Evolutionary conservation across 2,329 filamentous ascomycete genomes (phyloP).

Genomic region (Penicillium sp.): DNA sequence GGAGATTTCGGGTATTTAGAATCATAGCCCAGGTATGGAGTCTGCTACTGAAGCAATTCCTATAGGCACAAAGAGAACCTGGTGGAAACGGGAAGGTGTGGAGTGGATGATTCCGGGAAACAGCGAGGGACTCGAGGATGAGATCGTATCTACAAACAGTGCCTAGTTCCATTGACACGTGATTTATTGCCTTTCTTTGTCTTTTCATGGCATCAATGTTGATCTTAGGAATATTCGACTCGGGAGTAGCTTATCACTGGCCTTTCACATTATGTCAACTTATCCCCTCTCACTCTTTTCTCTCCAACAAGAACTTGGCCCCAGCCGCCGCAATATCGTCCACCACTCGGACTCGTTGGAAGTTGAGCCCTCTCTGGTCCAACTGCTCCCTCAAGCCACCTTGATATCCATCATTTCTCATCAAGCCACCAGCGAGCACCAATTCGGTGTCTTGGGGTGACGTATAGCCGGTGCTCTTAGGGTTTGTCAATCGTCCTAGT

Average conservation of each 20-base stretch:
- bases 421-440: slow-evolving; percentile 25
- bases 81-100: neutral
- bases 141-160: neutral
- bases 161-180: no score
- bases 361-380: slow-evolving; percentile 6
- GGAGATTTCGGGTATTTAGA: slow-evolving; percentile 34
- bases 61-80: neutral
- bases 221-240: no score
- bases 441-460: slow-evolving; percentile 13
- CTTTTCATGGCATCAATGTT: no score
- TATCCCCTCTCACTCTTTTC: neutral
- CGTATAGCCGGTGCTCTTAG: slow-evolving; percentile 12
- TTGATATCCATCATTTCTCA: slow-evolving; percentile 22
- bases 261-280: no score
- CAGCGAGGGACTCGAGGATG: no score
- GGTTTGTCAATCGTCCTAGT: slow-evolving; percentile 17
- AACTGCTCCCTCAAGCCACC: slow-evolving; percentile 9
- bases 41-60: slow-evolving; percentile 33
- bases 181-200: no score
- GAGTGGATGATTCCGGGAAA: neutral
- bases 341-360: slow-evolving; percentile 13
- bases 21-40: slow-evolving; percentile 29
- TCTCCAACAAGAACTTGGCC: slow-evolving; percentile 4
- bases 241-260: neutral
- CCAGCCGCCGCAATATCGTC: slow-evolving; percentile 16